Evolutionary conservation across 192 early-diverging fungal genomes (phyloP).

Genomic region (Coemansia sp.): DNA sequence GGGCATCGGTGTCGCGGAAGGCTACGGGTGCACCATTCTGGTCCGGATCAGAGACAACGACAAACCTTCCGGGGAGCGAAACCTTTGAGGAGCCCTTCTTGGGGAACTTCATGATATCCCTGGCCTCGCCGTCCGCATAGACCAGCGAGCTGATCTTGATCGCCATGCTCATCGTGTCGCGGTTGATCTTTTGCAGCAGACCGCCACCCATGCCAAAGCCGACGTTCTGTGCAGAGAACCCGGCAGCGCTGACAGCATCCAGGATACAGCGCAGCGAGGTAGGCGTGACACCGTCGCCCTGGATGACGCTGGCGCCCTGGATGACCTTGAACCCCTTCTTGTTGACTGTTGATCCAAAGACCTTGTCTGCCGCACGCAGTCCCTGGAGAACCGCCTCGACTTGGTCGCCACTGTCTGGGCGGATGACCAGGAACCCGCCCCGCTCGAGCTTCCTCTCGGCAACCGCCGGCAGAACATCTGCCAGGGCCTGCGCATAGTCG

Average conservation of each 20-base stretch:
- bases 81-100: constrained; percentile 69
- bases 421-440: constrained; percentile 78
- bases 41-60: constrained; percentile 26
- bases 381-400: constrained; percentile 73
- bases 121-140: constrained; percentile 62
- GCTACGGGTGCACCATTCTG: constrained; percentile 42
- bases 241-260: constrained; percentile 56
- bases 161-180: constrained; percentile 84
- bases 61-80: constrained; percentile 69
- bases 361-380: constrained; percentile 65
- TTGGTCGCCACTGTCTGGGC: constrained; percentile 85
- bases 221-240: constrained; percentile 71
- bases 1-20: constrained; percentile 15
- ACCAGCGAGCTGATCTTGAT: constrained; percentile 76
- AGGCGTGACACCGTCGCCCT: constrained; percentile 79
- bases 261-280: constrained; percentile 59
- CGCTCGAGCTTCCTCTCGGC: constrained; percentile 65
- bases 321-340: constrained; percentile 78
- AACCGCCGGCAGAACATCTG: constrained; percentile 71
- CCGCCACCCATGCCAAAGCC: constrained; percentile 89
- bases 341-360: constrained; percentile 72
- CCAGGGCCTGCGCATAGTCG: constrained; percentile 75
- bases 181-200: constrained; percentile 81
- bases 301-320: constrained; percentile 72
- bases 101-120: constrained; percentile 88